Conservation (phyloP, 495 filamentous ascomycete genomes). For the Penicillium coffeae region DNA sequence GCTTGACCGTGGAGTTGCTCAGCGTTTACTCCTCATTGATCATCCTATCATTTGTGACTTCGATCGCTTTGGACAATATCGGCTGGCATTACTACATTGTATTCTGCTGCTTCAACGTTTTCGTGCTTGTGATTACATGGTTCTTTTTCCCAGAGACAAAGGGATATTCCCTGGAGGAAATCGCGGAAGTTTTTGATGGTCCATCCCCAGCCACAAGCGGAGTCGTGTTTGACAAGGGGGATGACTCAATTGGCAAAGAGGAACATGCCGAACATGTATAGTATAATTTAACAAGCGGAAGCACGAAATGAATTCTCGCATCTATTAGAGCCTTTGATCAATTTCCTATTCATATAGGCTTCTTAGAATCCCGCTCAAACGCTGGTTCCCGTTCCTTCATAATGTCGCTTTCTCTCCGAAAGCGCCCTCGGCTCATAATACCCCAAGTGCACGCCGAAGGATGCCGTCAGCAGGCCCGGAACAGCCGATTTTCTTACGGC, state of each 20-base stretch:
- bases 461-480: no score
- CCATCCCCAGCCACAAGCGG: constrained; percentile 3
- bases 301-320: no score
- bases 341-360: no score
- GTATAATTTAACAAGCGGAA: no score
- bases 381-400: no score
- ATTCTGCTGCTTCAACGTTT: constrained; percentile 53
- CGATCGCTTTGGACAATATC: constrained; percentile 53
- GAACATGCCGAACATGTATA: constrained; percentile 10
- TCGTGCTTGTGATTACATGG: constrained; percentile 53
- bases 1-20: constrained; percentile 48
- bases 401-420: no score
- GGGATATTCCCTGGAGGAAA: constrained; percentile 59
- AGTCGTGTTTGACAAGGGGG: neutral
- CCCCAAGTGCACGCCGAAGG: no score
- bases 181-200: constrained; percentile 56
- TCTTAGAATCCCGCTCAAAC: no score
- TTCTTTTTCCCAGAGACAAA: constrained; percentile 63
- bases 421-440: no score
- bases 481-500: no score
- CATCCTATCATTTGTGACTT: constrained; percentile 56
- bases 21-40: constrained; percentile 38
- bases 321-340: no score
- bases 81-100: constrained; percentile 58
- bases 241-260: constrained; percentile 1